Evolutionary conservation across 208 protist species (phyloP).

Genomic region (Leishmania tarentolae): DNA sequence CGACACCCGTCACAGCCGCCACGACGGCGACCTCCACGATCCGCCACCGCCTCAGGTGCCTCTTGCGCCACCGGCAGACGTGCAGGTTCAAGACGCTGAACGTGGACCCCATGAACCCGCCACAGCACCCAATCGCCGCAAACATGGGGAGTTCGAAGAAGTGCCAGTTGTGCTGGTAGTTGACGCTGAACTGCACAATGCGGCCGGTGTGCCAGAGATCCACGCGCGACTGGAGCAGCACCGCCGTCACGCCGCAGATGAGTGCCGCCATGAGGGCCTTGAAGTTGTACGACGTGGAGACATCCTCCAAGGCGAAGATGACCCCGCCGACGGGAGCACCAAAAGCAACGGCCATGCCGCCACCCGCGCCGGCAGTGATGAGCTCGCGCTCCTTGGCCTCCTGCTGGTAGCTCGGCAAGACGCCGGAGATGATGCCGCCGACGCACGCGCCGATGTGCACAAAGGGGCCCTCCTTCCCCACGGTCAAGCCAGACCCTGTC

Average conservation of each 20-base stretch:
- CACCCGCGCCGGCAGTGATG: constrained; percentile 69
- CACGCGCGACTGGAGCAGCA: constrained; percentile 73
- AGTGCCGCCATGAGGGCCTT: constrained; percentile 89
- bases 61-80: constrained; percentile 54
- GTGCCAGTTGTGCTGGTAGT: constrained; percentile 83
- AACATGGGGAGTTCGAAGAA: constrained; percentile 83
- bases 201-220: constrained; percentile 74
- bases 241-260: constrained; percentile 81
- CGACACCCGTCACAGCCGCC: constrained; percentile 49
- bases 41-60: constrained; percentile 65
- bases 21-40: constrained; percentile 65
- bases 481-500: constrained; percentile 74
- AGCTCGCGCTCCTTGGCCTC: constrained; percentile 68
- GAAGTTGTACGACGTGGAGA: constrained; percentile 82
- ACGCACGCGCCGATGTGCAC: constrained; percentile 89
- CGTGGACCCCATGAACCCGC: constrained; percentile 66
- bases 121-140: constrained; percentile 62
- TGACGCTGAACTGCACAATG: constrained; percentile 86
- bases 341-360: constrained; percentile 80
- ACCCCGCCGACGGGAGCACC: constrained; percentile 79
- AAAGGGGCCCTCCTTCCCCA: constrained; percentile 91
- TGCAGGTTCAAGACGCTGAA: constrained; percentile 74
- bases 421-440: constrained; percentile 54
- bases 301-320: constrained; percentile 84
- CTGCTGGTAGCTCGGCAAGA: constrained; percentile 64